Percentiles rank a stretch among this genome's conserved stretches.
Conservation (phyloP, 2,329 filamentous ascomycete species). For the Penicillium oxalicum region DNA sequence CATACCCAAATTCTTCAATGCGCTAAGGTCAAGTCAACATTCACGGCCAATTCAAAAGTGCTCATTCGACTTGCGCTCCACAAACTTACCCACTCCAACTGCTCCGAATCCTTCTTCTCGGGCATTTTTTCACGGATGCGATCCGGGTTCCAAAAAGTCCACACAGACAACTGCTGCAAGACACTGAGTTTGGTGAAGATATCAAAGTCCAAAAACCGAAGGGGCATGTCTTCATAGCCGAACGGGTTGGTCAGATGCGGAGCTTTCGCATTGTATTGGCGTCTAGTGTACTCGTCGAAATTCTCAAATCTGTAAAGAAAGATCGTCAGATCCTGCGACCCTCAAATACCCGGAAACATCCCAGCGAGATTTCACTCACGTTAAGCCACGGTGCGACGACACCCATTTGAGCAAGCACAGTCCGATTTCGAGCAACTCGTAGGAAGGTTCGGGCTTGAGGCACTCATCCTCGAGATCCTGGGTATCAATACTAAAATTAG, state of each 20-base stretch:
- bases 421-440: constrained; percentile 71
- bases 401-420: constrained; percentile 85
- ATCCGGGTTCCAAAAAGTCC: constrained; percentile 83
- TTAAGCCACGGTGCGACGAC: constrained; percentile 86
- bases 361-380: constrained; percentile 52
- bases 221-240: constrained; percentile 66
- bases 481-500: constrained; percentile 13
- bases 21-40: constrained; percentile 33
- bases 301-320: constrained; percentile 60
- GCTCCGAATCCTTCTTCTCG: constrained; percentile 72
- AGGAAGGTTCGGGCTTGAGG: constrained; percentile 66
- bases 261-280: constrained; percentile 79
- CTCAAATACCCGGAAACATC: neutral
- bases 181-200: constrained; percentile 71
- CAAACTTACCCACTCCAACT: constrained; percentile 69
- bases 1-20: constrained; percentile 61
- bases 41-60: neutral
- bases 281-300: constrained; percentile 87
- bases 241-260: constrained; percentile 72
- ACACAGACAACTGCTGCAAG: constrained; percentile 81
- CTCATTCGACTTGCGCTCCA: too few relatives aligned
- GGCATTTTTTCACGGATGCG: constrained; percentile 80
- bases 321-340: constrained; percentile 4
- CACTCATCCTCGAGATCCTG: constrained; percentile 88
- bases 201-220: constrained; percentile 74